A percentile compares a stretch with the other conserved stretches of the same genome.
These are phyloP conservation scores for Halophytophthora polymorphica DNA, from an alignment of 352 stramenopile species.

Conservation along the genomic window DNA sequence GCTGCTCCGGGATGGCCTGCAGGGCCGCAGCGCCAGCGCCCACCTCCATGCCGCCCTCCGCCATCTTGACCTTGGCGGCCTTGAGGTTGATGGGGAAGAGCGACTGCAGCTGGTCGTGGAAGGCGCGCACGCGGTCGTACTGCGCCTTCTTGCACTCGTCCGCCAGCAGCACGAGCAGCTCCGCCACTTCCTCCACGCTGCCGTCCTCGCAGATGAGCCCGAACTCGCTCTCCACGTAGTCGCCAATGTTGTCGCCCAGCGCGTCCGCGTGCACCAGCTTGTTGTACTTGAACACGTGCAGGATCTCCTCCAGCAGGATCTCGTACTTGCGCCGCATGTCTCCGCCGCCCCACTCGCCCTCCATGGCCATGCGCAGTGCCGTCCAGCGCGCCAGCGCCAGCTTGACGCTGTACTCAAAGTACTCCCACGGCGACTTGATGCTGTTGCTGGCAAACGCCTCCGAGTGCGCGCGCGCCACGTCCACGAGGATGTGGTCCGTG, in stretches of 20 bases:
- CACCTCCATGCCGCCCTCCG: constrained; percentile 14
- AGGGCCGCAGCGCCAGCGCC: constrained; percentile 8
- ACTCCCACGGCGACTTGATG: constrained; percentile 79
- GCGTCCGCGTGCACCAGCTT: constrained; percentile 66
- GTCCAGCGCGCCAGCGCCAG: constrained; percentile 76
- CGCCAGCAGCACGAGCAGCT: constrained; percentile 60
- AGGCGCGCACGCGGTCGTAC: constrained; percentile 58
- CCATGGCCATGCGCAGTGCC: constrained; percentile 79
- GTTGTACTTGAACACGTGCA: constrained; percentile 82
- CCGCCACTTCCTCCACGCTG: constrained; percentile 65
- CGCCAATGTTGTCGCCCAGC: constrained; percentile 61
- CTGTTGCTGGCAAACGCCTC: constrained; percentile 41
- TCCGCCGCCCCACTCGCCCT: constrained; percentile 80
- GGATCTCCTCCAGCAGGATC: constrained; percentile 73
- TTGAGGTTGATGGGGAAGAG: constrained; percentile 83
- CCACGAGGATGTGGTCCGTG: constrained; percentile 51
- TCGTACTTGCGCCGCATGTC: constrained; percentile 82
- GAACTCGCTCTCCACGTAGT: constrained; percentile 78
- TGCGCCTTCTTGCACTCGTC: constrained; percentile 80
- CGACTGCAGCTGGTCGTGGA: constrained; percentile 72
- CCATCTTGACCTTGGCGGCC: constrained; percentile 53
- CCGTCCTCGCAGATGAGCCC: constrained; percentile 76
- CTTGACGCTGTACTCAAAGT: constrained; percentile 84
- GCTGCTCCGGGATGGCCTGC: constrained; percentile 32
- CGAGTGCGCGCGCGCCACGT: constrained; percentile 52